Evolutionary conservation across 257 asterid genomes (phyloP).

Genomic region (Rehmannia glutinosa): DNA sequence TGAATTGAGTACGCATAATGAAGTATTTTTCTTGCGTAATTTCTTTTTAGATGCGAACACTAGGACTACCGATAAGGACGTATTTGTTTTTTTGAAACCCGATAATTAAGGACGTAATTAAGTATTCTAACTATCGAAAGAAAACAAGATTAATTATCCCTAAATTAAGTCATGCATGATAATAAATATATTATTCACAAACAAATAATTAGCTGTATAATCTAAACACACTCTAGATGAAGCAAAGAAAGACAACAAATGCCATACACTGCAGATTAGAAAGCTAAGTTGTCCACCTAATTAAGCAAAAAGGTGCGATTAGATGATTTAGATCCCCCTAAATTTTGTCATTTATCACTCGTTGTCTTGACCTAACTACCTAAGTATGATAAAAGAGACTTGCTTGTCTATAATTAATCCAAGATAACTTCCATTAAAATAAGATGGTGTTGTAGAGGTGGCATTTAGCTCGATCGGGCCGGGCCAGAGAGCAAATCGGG

Average conservation of each 20-base stretch:
- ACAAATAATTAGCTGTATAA: background rate
- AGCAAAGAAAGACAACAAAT: background rate
- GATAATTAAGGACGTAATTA: no score
- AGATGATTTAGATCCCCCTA: background rate
- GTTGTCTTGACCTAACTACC: background rate
- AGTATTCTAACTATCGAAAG: no score
- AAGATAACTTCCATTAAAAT: no score
- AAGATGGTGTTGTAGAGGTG: no score
- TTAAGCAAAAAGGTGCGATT: background rate
- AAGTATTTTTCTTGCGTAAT: background rate
- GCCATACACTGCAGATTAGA: background rate
- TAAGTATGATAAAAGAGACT: background rate
- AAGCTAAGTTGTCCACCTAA: background rate
- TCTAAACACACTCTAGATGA: background rate
- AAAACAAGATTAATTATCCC: background rate
- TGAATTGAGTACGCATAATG: background rate
- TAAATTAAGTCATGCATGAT: background rate
- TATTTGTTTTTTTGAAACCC: no score
- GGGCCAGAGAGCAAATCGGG: no score
- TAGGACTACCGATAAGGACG: no score
- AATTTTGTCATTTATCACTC: background rate
- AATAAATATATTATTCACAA: background rate
- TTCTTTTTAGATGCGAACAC: no score
- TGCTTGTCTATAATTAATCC: no score
- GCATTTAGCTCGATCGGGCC: no score